Evolutionary conservation across 2,329 filamentous ascomycete species (phyloP).

Genomic region (Akanthomyces uredinophilus): DNA sequence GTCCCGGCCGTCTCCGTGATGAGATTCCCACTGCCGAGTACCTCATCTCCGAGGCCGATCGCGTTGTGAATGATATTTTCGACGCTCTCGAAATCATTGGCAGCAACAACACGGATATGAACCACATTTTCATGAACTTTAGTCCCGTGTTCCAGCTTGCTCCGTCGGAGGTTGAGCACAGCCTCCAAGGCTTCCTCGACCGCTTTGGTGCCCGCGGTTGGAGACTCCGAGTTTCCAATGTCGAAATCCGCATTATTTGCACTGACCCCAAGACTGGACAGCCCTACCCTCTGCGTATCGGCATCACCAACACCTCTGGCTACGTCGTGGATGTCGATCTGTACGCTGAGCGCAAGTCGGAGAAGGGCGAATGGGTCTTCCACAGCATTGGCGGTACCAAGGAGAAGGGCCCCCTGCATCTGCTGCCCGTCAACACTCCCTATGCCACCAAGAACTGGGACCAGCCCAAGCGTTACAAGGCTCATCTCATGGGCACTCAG

Average conservation of each 20-base stretch:
- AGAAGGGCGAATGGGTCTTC: constrained; percentile 98
- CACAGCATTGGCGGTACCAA: constrained; percentile 93
- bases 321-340: constrained; percentile 97
- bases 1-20: constrained; percentile 88
- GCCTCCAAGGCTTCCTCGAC: constrained; percentile 90
- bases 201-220: constrained; percentile 92
- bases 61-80: constrained; percentile 94
- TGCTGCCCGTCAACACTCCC: constrained; percentile 83
- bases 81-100: constrained; percentile 97
- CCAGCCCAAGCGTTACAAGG: constrained; percentile 98
- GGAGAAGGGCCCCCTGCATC: constrained; percentile 92
- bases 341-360: constrained; percentile 95
- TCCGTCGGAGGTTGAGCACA: constrained; percentile 85
- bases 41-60: constrained; percentile 92
- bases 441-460: constrained; percentile 98
- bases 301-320: constrained; percentile 97
- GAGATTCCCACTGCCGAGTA: constrained; percentile 99
- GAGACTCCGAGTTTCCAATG: constrained; percentile 93
- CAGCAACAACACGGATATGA: constrained; percentile 98
- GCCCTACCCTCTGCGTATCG: constrained; percentile 87
- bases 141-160: constrained; percentile 91
- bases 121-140: constrained; percentile 99
- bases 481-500: constrained; percentile 97
- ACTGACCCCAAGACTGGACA: constrained; percentile 79
- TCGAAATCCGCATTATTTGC: constrained; percentile 97